Conservation (phyloP, 495 filamentous ascomycete species). For the Podospora bellae-mahoneyi region DNA sequence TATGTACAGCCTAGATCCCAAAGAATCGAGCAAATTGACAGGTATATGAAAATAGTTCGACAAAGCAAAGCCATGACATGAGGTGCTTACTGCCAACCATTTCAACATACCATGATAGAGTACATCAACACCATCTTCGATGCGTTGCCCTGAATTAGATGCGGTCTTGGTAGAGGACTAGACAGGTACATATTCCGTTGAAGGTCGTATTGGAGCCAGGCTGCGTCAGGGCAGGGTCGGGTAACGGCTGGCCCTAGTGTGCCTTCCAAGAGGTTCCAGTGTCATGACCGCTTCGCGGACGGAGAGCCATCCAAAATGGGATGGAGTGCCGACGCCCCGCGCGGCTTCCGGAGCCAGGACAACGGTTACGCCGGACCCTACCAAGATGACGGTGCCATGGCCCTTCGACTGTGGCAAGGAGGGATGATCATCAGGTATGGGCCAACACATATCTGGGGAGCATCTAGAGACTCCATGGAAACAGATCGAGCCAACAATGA, state of each 20-base stretch:
- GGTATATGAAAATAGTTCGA: constrained; percentile 6
- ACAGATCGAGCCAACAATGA: not conserved
- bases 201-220: not conserved
- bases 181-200: not conserved
- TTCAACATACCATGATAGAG: constrained; percentile 19
- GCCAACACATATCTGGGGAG: not conserved
- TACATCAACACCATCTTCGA: constrained; percentile 24
- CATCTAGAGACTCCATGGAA: not conserved
- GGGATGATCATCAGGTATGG: not conserved
- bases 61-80: not conserved
- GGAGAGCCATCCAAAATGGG: not conserved
- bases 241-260: not conserved
- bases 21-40: not conserved
- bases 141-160: constrained; percentile 13
- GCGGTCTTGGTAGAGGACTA: constrained; percentile 2
- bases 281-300: not conserved
- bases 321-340: not conserved
- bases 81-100: constrained; percentile 14
- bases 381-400: not conserved
- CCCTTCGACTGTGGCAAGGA: not conserved
- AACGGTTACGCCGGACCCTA: not conserved
- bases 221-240: not conserved
- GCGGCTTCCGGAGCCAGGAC: not conserved
- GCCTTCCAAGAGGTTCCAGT: not conserved
- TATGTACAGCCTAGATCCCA: not conserved